Base-by-base conservation (phyloP, 768 basidiomycete species). In the Boletus pseudopeckii region DNA sequence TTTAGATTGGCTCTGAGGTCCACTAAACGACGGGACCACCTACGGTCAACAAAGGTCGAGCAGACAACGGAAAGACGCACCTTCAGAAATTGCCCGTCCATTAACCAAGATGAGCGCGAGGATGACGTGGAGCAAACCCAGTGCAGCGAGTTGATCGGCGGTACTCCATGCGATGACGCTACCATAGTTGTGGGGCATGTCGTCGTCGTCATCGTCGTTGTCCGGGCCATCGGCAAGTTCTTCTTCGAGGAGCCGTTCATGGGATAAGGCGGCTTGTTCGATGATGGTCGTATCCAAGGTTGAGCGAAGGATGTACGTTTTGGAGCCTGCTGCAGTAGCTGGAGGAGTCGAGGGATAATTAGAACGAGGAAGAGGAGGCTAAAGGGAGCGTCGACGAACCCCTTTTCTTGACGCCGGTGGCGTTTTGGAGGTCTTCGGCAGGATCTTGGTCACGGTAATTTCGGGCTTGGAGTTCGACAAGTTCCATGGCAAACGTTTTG, bases 241-340 rank as follows among this genome's bases (percentile, higher is more conserved):
- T 45, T 80, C 78, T 57, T 84, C 73, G 17, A 70, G 60, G 18
- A 74, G 71, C 6, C 67, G 68, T 30, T 71, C 67, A 47, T 81
- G 80, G 0, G 81, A 77, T 15, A 77, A 62, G 3, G 80, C 75
- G 1, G 90, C 84, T 30, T 77, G 72, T 51, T 82, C 80, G 47
- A 94, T 82, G 48, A 96, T 72, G 13, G 67, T 57, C 0, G 81
- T 69, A 50, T 90, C 74, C 15, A 97, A 78, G 1, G 67, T 73
- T 1, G 92, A 94, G 43, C 93, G 86, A 17, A 97, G 75, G 41
- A 95, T 88, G 66, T 88, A 98, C 7, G 83, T 83, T 64, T 90
- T 92, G 1, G 89, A 84, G 1, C 88, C 82, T 3, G 77, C 64
- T 6, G 81, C 73, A 10, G 80, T 68, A 18, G 80, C 85, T 55